Conservation (phyloP, 2,329 filamentous ascomycete genomes). For the Venturia aucupariae region DNA sequence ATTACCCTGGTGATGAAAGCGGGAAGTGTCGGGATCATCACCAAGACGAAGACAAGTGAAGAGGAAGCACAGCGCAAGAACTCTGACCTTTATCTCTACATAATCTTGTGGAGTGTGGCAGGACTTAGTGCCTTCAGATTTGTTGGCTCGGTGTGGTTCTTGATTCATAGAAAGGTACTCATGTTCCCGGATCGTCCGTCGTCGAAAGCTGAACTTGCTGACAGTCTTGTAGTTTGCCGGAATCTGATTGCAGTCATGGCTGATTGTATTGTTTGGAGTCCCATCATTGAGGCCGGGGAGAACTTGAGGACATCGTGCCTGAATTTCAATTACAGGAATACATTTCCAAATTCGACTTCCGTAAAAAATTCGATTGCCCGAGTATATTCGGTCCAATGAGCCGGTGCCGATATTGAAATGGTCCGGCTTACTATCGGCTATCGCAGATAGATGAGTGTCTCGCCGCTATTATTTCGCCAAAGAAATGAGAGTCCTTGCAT, state of each 20-base stretch:
- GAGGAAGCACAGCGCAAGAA: slow-evolving; percentile 45
- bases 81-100: slow-evolving; percentile 73
- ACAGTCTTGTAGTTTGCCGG: not conserved
- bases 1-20: slow-evolving; percentile 78
- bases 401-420: not conserved
- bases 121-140: slow-evolving; percentile 79
- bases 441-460: not conserved
- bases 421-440: not conserved
- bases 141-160: slow-evolving; percentile 80
- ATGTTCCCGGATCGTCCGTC: not conserved
- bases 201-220: not conserved
- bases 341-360: not conserved
- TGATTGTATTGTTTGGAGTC: too few species aligned
- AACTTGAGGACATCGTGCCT: not conserved
- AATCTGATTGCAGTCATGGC: not conserved
- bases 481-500: not conserved
- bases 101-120: slow-evolving; percentile 84
- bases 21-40: slow-evolving; percentile 59
- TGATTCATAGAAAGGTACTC: slow-evolving; percentile 51
- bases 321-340: not conserved
- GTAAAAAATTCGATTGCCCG: not conserved
- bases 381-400: not conserved
- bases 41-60: slow-evolving; percentile 21
- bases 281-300: too few species aligned
- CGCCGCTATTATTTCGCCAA: not conserved